Base-by-base conservation (phyloP, 169 alveolate species). In the Cryptosporidium sp. region DNA sequence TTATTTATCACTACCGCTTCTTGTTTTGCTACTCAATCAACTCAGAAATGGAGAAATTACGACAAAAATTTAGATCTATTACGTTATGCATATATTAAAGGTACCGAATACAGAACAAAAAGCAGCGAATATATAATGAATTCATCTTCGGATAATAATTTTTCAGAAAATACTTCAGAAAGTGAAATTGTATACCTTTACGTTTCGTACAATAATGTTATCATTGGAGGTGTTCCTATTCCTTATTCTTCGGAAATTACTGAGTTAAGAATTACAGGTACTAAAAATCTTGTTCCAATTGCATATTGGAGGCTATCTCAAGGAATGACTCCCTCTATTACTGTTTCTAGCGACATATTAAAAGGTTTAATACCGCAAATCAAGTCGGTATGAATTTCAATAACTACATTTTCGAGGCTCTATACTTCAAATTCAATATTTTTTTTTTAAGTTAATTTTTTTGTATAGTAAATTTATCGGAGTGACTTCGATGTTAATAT, bases 301-400 rank as follows among this genome's bases (percentile, higher is more conserved):
- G 72, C 72, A 33, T 65, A 65, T 29, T 65, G 72, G 72, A 65
- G 72, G 31, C 33, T 35, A n/a, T 65, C 72, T 3, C 72, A 65
- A 29, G 72, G 72, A 18, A 65, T 65, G 72, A 65, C 72, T 3
- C 72, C 72, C 5, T 65, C 72, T 33, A 65, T 65, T 16, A 65
- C 23, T 37, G 72, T 65, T 0, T 65, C 72, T 33, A 31, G 12
- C 5, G 72, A 65, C 3, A 65, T 31, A 21, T 29, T 80, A 65
- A 65, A 80, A 33, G 73, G 80, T 18, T 31, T 80, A 21, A 42
- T 80, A 9, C 37, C 87, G 4, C 87, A 80, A 65, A 80, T 80
- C 21, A 60, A 62, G n/a, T 10, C 72, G 18, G 51, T 10, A 52
- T 48, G 60, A 37, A 42, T 35, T 45, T 42, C 3, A 44, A 70